Base-by-base conservation (phyloP, 331 rosid genomes). In the Cydonia oblonga region DNA sequence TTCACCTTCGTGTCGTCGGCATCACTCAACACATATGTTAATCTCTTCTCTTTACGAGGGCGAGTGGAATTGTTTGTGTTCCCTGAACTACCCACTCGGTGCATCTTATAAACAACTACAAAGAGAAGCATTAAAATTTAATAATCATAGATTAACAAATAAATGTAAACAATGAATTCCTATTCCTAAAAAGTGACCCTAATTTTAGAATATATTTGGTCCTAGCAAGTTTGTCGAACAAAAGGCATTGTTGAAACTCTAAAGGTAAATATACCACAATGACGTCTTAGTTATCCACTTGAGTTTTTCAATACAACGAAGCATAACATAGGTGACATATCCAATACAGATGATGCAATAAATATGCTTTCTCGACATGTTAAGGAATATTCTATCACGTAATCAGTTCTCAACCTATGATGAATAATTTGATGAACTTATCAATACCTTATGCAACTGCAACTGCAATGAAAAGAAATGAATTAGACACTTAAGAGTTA, bases 41-140 rank as follows among this genome's bases (percentile, higher is more conserved):
- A 83, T 71, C 97, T 85, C 89, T 93, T 93, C 90, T 91, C 97
- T 80, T 91, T 93, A 6, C 96, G 97, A 72, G 96, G 93, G 49
- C 98, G 97, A 76, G 78, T 80, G 70, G 98, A 91, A 79, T 81
- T 89, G 83, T 82, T 70, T 65, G 96, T 85, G 77, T 93, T 93
- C 73, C 97, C 95, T 12, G 96, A 84, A 78, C 98, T 93, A 76
- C 92, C 98, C 86, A 93, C 98, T 42, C 97, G 98, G 88, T 91
- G 98, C 98, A 93, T 93, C 44, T 90, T 87, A 62, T 81, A 89
- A 80, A 72, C 82, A 85, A 80, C 79, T 86, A 53, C 11, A 80
- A 66, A 25, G n/a, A 1, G 69, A 30, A 61, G 35, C 20, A 56
- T 38, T 11, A 68, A 70, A 58, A 73, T n/a, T 32, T 1, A 59